These are phyloP conservation scores for Erigeron philadelphicus DNA, from an alignment of 140 eudicot species.

Conservation along the genomic window DNA sequence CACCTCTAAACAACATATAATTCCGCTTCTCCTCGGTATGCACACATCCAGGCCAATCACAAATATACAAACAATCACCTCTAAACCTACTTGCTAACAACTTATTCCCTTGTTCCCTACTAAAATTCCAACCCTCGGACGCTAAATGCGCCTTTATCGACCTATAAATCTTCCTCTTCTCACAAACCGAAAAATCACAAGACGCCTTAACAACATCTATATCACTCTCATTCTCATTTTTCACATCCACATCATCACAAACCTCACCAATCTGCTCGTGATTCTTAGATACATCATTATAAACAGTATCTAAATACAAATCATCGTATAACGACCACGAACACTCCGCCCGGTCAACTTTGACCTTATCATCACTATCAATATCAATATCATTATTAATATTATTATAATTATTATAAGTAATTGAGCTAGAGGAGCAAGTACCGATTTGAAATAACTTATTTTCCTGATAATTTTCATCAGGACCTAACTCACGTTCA, in stretches of 20 bases:
- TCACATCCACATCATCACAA: constrained; percentile 13
- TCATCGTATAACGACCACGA: constrained; percentile 82
- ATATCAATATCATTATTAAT: constrained; percentile 11
- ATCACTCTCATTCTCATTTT: constrained; percentile 8
- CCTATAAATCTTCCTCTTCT: constrained; percentile 47
- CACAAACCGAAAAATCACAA: constrained; percentile 28
- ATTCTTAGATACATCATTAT: constrained; percentile 38
- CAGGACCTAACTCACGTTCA: constrained; percentile 81
- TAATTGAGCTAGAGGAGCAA: too few species aligned
- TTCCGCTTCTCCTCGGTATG: constrained; percentile 83
- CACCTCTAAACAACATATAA: constrained; percentile 82
- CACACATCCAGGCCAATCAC: constrained; percentile 98
- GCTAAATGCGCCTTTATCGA: constrained; percentile 65
- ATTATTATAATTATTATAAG: too few species aligned
- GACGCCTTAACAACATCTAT: constrained; percentile 10
- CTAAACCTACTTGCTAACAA: constrained; percentile 82
- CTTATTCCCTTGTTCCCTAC: constrained; percentile 88
- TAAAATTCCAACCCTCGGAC: constrained; percentile 69
- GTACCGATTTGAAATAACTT: constrained; percentile 21
- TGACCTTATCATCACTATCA: background rate
- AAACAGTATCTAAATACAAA: constrained; percentile 59
- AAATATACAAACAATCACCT: constrained; percentile 80
- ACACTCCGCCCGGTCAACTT: constrained; percentile 29
- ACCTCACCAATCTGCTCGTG: constrained; percentile 10
- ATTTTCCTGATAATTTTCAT: constrained; percentile 37